These are phyloP conservation scores for Tubosaeta sp. DNA, from an alignment of 768 basidiomycete genomes.

Conservation along the genomic window DNA sequence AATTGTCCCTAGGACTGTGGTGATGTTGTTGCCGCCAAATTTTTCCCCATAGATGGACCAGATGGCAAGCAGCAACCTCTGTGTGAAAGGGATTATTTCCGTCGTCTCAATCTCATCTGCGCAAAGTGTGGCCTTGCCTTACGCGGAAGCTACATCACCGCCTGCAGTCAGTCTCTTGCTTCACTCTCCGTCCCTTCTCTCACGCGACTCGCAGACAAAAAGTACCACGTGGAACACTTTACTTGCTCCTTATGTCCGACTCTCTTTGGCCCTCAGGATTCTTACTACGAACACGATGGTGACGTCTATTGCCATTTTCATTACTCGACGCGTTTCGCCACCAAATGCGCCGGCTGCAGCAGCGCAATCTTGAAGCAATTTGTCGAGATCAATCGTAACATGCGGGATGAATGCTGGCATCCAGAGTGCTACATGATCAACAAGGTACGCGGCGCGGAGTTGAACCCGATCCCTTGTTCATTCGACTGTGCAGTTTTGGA, in stretches of 20 bases:
- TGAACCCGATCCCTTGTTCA: constrained; percentile 7
- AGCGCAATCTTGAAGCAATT: constrained; percentile 99
- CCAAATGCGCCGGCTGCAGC: constrained; percentile 96
- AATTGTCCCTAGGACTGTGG: constrained; percentile 75
- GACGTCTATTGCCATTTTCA: constrained; percentile 99
- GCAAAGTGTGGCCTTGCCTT: constrained; percentile 93
- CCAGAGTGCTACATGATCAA: constrained; percentile 99
- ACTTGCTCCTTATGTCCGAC: constrained; percentile 96
- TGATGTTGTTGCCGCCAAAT: constrained; percentile 94
- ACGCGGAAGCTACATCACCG: constrained; percentile 97
- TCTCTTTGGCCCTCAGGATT: constrained; percentile 96
- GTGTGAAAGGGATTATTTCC: constrained; percentile 99
- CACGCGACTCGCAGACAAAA: constrained; percentile 65
- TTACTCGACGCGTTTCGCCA: constrained; percentile 97
- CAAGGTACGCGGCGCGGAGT: constrained; percentile 56
- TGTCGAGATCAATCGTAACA: constrained; percentile 98
- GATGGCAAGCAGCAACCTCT: constrained; percentile 88
- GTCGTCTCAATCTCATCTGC: constrained; percentile 92
- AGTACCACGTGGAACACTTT: constrained; percentile 99
- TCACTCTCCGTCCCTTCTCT: constrained; percentile 4
- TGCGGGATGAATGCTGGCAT: constrained; percentile 99
- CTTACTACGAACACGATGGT: constrained; percentile 98
- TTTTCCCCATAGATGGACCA: constrained; percentile 94
- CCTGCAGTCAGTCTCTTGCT: constrained; percentile 72
- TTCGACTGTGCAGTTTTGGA: constrained; percentile 78